These are phyloP conservation scores for Tagetes erecta DNA, from an alignment of 129 eudicot genomes.

Conservation along the genomic window DNA sequence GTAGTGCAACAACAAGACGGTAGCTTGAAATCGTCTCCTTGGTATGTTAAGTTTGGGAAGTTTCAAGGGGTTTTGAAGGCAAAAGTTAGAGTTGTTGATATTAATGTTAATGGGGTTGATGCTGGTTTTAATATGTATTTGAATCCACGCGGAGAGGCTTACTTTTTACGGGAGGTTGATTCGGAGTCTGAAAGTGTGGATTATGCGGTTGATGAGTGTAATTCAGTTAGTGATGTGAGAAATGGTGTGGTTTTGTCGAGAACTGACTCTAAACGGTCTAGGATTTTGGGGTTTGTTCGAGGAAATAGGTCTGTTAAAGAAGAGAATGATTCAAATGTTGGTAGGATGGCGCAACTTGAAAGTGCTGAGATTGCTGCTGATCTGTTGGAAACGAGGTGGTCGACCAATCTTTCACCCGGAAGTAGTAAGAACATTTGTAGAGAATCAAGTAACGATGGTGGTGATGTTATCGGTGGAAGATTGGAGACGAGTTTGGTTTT, in stretches of 20 bases:
- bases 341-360: constrained; percentile 54
- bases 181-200: constrained; percentile 54
- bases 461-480: constrained; percentile 33
- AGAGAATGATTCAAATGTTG: constrained; percentile 33
- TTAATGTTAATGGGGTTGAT: constrained; percentile 79
- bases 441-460: constrained; percentile 30
- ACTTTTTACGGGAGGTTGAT: constrained; percentile 68
- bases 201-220: constrained; percentile 42
- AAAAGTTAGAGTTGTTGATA: constrained; percentile 63
- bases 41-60: constrained; percentile 94
- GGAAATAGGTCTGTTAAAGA: constrained; percentile 61
- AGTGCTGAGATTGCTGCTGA: constrained; percentile 95
- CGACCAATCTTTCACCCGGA: constrained; percentile 61
- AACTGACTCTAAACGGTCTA: constrained; percentile 48
- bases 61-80: constrained; percentile 95
- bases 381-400: constrained; percentile 86
- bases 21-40: constrained; percentile 83
- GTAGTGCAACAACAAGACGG: constrained; percentile 93
- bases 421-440: constrained; percentile 4
- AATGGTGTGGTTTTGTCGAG: constrained; percentile 39
- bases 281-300: constrained; percentile 64
- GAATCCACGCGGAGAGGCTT: constrained; percentile 83
- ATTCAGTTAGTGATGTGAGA: constrained; percentile 45
- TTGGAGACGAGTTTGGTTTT: constrained; percentile 34
- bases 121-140: constrained; percentile 78